Base-by-base conservation (phyloP, 23 red algal species). In the Gracilaria gracilis region DNA sequence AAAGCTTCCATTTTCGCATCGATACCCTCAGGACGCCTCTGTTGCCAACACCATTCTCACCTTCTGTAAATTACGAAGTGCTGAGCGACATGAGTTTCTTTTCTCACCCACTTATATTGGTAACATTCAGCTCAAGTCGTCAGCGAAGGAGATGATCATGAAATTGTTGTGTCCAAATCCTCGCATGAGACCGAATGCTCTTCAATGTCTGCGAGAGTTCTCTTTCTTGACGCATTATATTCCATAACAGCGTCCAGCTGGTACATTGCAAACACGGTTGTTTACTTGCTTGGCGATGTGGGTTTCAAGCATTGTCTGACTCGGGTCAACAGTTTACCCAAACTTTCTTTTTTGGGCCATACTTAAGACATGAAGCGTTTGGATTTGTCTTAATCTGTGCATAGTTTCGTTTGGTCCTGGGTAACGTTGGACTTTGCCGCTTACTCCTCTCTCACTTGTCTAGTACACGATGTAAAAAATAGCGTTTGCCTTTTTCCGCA, bases 151-250 rank as follows among this genome's bases (percentile, higher is more conserved):
- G 9, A 47, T 87, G 4, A 76, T 87, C n/a, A 67, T 87, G 39
- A 87, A 76, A 40, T 67, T 87, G 67, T 48, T 87, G 17, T 87
- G 84, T 75, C 84, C 84, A 29, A 87, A 87, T 54, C 84, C 84
- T 4, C 65, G 84, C 29, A 87, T 87, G 84, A 44, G 84, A 57
- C 84, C 84, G 32, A 87, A 76, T 32, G 67, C 84, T 3, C 34
- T 87, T 19, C 84, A 87, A 39, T 87, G 84, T 62, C 33, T 87
- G 2, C 65, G 67, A n/a, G 84, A 87, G 50, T 61, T 46, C 50
- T 38, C 84, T 3, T 87, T 87, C 54, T 46, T 87, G 4, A 54
- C 65, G 37, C 79, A 82, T 50, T 25, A 46, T 7, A 27, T 25
- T 27, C 15, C 72, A 77, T 77, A 42, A 77, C 72, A 69, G 9